These are phyloP conservation scores for Suillus luteus DNA, from an alignment of 768 basidiomycete species.

Conservation along the genomic window DNA sequence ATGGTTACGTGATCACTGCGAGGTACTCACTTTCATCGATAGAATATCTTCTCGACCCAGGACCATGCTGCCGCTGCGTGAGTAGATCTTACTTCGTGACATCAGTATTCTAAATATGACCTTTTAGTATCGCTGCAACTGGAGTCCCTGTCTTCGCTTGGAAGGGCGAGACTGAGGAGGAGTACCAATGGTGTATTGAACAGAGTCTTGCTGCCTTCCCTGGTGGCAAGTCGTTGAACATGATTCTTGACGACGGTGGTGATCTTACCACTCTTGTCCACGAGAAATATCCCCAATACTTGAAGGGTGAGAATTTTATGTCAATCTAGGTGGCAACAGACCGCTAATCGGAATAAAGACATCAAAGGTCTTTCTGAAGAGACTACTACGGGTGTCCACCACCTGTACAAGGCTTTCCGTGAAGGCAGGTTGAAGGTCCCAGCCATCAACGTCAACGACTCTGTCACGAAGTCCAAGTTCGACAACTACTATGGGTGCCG, in stretches of 20 bases:
- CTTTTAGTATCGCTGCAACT: conserved; percentile 86
- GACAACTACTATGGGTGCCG: conserved; percentile 99
- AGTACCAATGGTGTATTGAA: conserved; percentile 98
- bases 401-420: conserved; percentile 97
- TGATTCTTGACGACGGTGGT: conserved; percentile 99
- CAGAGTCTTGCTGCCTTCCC: conserved; percentile 91
- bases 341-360: conserved; percentile 41
- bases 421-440: conserved; percentile 96
- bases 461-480: conserved; percentile 99
- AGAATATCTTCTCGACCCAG: conserved; percentile 99
- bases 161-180: conserved; percentile 99
- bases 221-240: conserved; percentile 82
- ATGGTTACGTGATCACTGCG: background rate
- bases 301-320: conserved; percentile 52
- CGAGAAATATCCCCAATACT: conserved; percentile 92
- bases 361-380: conserved; percentile 97
- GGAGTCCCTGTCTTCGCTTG: conserved; percentile 98
- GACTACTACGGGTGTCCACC: conserved; percentile 99
- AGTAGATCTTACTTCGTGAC: conserved; percentile 31
- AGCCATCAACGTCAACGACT: conserved; percentile 99
- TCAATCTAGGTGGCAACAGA: conserved; percentile 15
- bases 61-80: conserved; percentile 98
- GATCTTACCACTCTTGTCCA: conserved; percentile 95
- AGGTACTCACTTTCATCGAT: conserved; percentile 13
- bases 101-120: conserved; percentile 8